phyloP scores from a whole-genome alignment of 352 stramenopile genomes.

The Blastocystis sp. region DNA sequence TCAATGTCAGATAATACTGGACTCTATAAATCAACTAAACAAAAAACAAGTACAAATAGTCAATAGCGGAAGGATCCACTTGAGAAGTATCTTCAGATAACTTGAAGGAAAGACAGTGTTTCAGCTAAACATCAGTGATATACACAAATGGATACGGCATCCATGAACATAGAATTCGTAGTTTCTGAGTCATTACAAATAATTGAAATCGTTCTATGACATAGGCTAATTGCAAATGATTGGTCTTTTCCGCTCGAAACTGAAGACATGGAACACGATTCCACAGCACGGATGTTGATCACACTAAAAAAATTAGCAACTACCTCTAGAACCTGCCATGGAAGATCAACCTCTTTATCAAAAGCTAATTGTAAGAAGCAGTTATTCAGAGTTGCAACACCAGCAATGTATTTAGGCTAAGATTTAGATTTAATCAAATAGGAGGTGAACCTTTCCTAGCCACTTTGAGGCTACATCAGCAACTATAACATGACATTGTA shows the following conservation, averaged over 20 bases:
- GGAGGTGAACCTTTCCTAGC: neutral
- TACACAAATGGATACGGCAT: neutral
- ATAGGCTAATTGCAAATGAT: constrained; percentile 21
- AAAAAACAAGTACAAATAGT: neutral
- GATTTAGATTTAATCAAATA: neutral
- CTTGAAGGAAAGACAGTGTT: neutral
- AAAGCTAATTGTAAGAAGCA: neutral
- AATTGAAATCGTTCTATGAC: constrained; percentile 21
- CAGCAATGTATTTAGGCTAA: constrained; percentile 39
- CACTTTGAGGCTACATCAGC: constrained; percentile 2
- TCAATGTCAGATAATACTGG: constrained; percentile 25
- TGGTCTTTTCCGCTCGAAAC: neutral
- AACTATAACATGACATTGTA: neutral
- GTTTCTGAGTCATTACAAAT: neutral
- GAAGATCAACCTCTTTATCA: constrained; percentile 17
- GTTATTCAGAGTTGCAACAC: neutral
- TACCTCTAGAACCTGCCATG: neutral
- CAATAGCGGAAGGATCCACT: neutral
- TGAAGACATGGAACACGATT: constrained; percentile 1
- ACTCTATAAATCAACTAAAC: neutral
- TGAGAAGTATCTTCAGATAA: constrained; percentile 10
- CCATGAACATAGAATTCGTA: neutral
- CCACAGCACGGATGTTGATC: constrained; percentile 33
- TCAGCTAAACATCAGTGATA: neutral
- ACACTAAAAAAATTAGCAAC: neutral